Base-by-base conservation (phyloP, 306 rosid species). In the Rosa multiflora region DNA sequence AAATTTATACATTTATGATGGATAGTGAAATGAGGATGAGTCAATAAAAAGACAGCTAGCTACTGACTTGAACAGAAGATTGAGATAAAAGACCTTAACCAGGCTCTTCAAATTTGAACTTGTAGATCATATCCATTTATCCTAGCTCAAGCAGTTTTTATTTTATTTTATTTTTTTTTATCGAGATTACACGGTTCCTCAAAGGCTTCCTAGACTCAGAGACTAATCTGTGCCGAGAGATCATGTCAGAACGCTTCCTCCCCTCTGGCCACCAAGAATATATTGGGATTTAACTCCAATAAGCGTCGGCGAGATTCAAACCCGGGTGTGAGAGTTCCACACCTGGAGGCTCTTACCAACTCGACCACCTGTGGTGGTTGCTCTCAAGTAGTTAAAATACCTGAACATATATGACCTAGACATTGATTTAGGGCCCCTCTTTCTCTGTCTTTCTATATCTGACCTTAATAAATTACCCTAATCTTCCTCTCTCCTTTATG, bases 381-480 rank as follows among this genome's bases (percentile, higher is more conserved):
- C 32, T 29, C 32, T 29, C 32, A 29, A 29, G 32, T 1, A 29
- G 32, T 29, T 80, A 47, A 78, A 82, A 75, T 1, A 63, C 49
- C 80, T 64, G 74, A 81, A 72, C 5, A 68, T 44, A 72, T 17
- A 82, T 21, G 80, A 79, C 75, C 66, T 4, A 32, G 58, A 76
- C 62, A 67, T 43, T 5, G 44, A 10, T 13, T 39, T 35, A 76
- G 47, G 48, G 43, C 23, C 74, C 70, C 80, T 67, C 44, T 39
- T 18, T 80, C 78, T 71, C 80, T 78, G 73, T 66, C 79, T 64
- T 69, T 72, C 87, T 40, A 78, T 61, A 73, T 42, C 76, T 61
- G 53, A 37, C n/a, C 75, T 52, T 0, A 63, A 71, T 78, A 83
- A 81, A 73, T 84, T n/a, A 79, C 70, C 61, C 67, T 37, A 64